These are phyloP conservation scores for Chaetomium olivaceum DNA, from an alignment of 2,329 filamentous ascomycete genomes.

Conservation along the genomic window DNA sequence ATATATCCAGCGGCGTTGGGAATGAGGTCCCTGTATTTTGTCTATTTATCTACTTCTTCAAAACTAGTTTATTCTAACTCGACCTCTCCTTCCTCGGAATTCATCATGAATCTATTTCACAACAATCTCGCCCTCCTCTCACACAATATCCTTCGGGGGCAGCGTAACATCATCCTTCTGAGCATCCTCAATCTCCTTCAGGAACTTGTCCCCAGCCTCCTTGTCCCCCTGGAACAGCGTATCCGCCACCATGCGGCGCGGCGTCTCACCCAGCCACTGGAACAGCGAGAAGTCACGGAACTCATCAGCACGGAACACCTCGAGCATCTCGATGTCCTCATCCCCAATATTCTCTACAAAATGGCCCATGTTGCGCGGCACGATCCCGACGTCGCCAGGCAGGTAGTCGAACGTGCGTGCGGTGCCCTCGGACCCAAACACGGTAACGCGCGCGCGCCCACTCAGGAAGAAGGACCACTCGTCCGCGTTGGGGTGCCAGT, in stretches of 20 bases:
- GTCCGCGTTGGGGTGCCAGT: conserved; percentile 79
- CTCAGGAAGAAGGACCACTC: conserved; percentile 80
- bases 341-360: conserved; percentile 82
- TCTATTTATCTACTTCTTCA: not conserved
- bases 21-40: not conserved
- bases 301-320: conserved; percentile 70
- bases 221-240: conserved; percentile 65
- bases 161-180: conserved; percentile 50
- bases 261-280: conserved; percentile 75
- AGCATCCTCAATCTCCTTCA: conserved; percentile 60
- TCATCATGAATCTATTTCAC: not conserved
- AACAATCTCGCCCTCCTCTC: conserved; percentile 2
- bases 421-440: conserved; percentile 68
- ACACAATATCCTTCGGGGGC: conserved; percentile 4
- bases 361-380: conserved; percentile 75
- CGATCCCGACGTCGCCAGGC: conserved; percentile 74
- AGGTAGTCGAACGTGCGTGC: conserved; percentile 76
- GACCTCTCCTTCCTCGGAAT: too few relatives aligned
- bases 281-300: conserved; percentile 74
- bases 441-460: conserved; percentile 70
- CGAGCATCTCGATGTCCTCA: conserved; percentile 72
- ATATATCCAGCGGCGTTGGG: not conserved
- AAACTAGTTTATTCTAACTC: not conserved
- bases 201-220: conserved; percentile 62
- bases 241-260: conserved; percentile 64